Conservation (phyloP, 2,329 filamentous ascomycete genomes). For the Aspergillus fructus region DNA sequence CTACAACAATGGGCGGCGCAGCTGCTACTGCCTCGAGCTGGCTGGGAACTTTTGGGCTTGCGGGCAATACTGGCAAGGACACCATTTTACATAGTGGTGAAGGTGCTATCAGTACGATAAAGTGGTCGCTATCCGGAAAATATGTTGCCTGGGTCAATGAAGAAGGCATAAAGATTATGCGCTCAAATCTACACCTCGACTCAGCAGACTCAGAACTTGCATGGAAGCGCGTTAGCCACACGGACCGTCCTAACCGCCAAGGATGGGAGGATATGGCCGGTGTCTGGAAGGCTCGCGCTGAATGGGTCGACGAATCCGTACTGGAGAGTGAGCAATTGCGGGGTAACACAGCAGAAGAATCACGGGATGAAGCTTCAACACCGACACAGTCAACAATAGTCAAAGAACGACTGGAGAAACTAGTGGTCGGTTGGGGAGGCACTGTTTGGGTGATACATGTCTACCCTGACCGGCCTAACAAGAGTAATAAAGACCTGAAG, state of each 20-base stretch:
- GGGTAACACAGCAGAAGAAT: conserved; percentile 26
- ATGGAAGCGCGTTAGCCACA: conserved; percentile 92
- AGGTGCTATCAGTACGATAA: conserved; percentile 84
- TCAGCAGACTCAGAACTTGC: conserved; percentile 74
- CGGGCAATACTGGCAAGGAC: conserved; percentile 76
- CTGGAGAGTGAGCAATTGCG: conserved; percentile 70
- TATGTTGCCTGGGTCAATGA: conserved; percentile 97
- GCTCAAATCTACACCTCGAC: conserved; percentile 79
- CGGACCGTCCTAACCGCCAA: conserved; percentile 80
- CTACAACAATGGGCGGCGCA: conserved; percentile 73
- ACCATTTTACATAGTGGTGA: conserved; percentile 87
- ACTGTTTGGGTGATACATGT: conserved; percentile 96
- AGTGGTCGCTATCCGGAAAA: conserved; percentile 90
- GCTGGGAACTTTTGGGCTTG: conserved; percentile 84
- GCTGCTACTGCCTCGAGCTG: conserved; percentile 83
- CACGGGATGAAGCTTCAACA: conserved; percentile 43
- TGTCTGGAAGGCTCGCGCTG: conserved; percentile 87
- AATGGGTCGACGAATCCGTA: conserved; percentile 86
- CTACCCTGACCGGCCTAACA: conserved; percentile 69
- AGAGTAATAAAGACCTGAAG: conserved; percentile 66
- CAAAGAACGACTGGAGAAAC: conserved; percentile 60
- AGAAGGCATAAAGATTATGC: conserved; percentile 96
- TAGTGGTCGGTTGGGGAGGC: conserved; percentile 92
- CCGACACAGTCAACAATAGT: conserved; percentile 42
- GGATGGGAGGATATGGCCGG: conserved; percentile 96